These are phyloP conservation scores for Cymbopogon flexuosus DNA, from an alignment of 202 grass and related monocot genomes.

Conservation along the genomic window DNA sequence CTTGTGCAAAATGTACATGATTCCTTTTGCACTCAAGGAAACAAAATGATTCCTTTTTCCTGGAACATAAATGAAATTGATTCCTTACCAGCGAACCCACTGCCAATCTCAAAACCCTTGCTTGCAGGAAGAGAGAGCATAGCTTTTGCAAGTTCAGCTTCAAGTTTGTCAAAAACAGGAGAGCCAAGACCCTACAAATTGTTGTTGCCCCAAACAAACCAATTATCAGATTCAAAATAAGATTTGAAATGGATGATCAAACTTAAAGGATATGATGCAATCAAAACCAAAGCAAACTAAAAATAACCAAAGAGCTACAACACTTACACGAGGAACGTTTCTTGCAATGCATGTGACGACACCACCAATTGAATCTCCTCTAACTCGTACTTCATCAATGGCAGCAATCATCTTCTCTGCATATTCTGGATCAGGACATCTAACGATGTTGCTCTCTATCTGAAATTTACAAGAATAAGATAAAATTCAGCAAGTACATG, in stretches of 20 bases:
- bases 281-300: constrained; percentile 11
- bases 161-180: constrained; percentile 95
- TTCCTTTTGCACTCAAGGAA: not conserved
- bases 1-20: not conserved
- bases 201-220: constrained; percentile 10
- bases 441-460: constrained; percentile 96
- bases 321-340: constrained; percentile 91
- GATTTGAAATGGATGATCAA: not conserved
- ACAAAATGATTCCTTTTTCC: not conserved
- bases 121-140: constrained; percentile 95
- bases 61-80: not conserved
- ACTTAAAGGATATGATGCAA: constrained; percentile 4
- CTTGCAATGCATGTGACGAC: constrained; percentile 92
- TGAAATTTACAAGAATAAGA: constrained; percentile 36
- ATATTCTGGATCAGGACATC: constrained; percentile 93
- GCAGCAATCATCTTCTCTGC: constrained; percentile 89
- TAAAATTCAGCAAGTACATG: constrained; percentile 13
- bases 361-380: constrained; percentile 86
- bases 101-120: constrained; percentile 95
- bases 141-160: constrained; percentile 86
- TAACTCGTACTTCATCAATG: constrained; percentile 76
- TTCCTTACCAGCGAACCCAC: constrained; percentile 79
- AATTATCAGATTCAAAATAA: not conserved
- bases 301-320: constrained; percentile 15
- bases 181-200: constrained; percentile 74